Conservation (phyloP, 2,329 filamentous ascomycete species). For the Arthrobotrys iridis region DNA sequence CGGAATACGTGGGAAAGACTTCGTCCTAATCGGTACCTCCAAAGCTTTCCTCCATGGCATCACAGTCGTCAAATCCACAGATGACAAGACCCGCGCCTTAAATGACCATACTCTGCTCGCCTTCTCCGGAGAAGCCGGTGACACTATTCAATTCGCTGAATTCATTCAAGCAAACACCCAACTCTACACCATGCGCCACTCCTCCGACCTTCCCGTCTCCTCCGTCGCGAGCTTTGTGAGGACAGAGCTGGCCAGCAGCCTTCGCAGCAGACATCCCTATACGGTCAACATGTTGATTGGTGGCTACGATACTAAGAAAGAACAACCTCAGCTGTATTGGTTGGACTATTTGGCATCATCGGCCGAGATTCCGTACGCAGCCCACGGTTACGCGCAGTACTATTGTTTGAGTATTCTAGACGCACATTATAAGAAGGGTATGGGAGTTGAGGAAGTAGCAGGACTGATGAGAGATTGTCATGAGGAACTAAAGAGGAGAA, state of each 20-base stretch:
- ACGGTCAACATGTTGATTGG: slow-evolving; percentile 96
- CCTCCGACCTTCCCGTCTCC: slow-evolving; percentile 86
- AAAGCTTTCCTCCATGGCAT: slow-evolving; percentile 98
- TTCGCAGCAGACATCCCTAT: slow-evolving; percentile 93
- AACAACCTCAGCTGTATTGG: slow-evolving; percentile 95
- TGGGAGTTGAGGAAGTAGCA: slow-evolving; percentile 85
- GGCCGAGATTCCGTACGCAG: slow-evolving; percentile 90
- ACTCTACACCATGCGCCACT: slow-evolving; percentile 98
- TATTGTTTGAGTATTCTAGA: slow-evolving; percentile 96
- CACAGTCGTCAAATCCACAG: slow-evolving; percentile 90
- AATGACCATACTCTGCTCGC: slow-evolving; percentile 96
- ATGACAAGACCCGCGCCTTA: slow-evolving; percentile 93
- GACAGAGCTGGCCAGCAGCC: slow-evolving; percentile 86
- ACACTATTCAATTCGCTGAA: slow-evolving; percentile 93
- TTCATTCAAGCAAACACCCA: slow-evolving; percentile 98
- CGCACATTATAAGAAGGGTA: slow-evolving; percentile 98
- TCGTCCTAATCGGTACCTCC: slow-evolving; percentile 94
- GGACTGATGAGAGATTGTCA: slow-evolving; percentile 95
- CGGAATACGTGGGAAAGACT: slow-evolving; percentile 99
- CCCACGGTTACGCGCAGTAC: slow-evolving; percentile 96
- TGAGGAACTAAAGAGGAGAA: slow-evolving; percentile 93
- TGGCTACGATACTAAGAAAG: slow-evolving; percentile 89
- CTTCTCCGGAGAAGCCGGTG: slow-evolving; percentile 87
- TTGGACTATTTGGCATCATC: slow-evolving; percentile 93
- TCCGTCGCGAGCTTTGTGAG: slow-evolving; percentile 94